These are phyloP conservation scores for Colletotrichum euphorbiae DNA, from an alignment of 2,329 filamentous ascomycete species.

Conservation along the genomic window DNA sequence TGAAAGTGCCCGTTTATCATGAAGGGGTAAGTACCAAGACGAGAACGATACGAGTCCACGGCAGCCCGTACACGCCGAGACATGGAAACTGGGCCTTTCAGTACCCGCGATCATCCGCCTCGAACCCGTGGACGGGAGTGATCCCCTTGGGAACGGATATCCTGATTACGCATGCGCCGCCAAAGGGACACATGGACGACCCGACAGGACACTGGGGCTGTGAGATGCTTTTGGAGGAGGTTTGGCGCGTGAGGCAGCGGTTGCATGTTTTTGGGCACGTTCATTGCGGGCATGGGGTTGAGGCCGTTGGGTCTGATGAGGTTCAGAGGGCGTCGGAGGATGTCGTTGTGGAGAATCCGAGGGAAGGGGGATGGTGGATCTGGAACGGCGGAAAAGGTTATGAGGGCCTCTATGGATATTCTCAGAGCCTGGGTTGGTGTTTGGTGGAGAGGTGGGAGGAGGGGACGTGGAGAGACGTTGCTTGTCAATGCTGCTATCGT, in stretches of 20 bases:
- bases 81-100: conserved; percentile 57
- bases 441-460: conserved; percentile 20
- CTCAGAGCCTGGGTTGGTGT: conserved; percentile 6
- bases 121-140: conserved; percentile 45
- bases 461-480: not conserved
- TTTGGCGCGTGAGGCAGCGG: conserved; percentile 47
- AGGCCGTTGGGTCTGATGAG: conserved; percentile 46
- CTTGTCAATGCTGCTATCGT: conserved; percentile 31
- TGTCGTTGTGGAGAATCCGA: conserved; percentile 8
- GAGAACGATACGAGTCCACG: conserved; percentile 47
- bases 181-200: conserved; percentile 51
- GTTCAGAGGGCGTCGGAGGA: conserved; percentile 45
- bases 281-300: conserved; percentile 49
- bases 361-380: not conserved
- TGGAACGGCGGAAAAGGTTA: not conserved
- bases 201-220: conserved; percentile 46
- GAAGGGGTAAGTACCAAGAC: conserved; percentile 42
- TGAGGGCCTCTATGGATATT: not conserved
- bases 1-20: conserved; percentile 41
- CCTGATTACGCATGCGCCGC: conserved; percentile 54
- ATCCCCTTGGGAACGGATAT: conserved; percentile 49
- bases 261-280: conserved; percentile 55
- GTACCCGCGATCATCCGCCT: conserved; percentile 45
- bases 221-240: conserved; percentile 45
- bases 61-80: conserved; percentile 49